A percentile compares a stretch with the other conserved stretches of the same genome.
Conservation (phyloP, 192 early-diverging fungal species). For the Geranomyces variabilis region DNA sequence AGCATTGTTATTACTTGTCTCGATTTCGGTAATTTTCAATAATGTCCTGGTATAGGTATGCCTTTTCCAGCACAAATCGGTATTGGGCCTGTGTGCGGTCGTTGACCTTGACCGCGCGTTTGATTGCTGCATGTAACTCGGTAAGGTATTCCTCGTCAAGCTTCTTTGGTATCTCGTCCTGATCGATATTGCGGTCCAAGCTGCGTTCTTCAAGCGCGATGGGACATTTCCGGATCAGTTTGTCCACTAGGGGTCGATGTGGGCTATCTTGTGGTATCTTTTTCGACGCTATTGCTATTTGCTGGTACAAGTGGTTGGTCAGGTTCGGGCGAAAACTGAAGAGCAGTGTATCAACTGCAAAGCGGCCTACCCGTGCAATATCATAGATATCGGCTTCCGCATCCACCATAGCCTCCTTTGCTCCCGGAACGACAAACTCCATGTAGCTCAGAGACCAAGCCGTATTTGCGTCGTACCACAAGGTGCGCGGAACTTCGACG, state of each 20-base stretch:
- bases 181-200: conserved; percentile 20
- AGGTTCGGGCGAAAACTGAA: too few relatives aligned
- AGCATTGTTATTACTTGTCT: conserved; percentile 51
- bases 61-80: conserved; percentile 71
- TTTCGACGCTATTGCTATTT: conserved; percentile 51
- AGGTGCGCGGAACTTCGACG: conserved; percentile 81
- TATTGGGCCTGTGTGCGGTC: conserved; percentile 83
- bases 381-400: conserved; percentile 81
- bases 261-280: conserved; percentile 47
- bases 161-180: conserved; percentile 18
- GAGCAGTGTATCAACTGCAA: background rate
- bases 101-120: conserved; percentile 67
- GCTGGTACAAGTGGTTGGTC: background rate
- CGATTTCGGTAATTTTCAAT: conserved; percentile 67
- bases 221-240: conserved; percentile 63
- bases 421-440: conserved; percentile 65
- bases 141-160: conserved; percentile 70
- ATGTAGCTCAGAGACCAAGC: conserved; percentile 64
- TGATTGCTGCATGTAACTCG: conserved; percentile 70
- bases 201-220: conserved; percentile 42
- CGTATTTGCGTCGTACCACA: conserved; percentile 78
- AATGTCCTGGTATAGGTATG: conserved; percentile 84
- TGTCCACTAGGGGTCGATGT: conserved; percentile 65
- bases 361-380: conserved; percentile 43
- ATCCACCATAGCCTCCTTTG: conserved; percentile 83